phyloP scores from a whole-genome alignment of 805 yeast genomes.

The Pichia manshurica region DNA sequence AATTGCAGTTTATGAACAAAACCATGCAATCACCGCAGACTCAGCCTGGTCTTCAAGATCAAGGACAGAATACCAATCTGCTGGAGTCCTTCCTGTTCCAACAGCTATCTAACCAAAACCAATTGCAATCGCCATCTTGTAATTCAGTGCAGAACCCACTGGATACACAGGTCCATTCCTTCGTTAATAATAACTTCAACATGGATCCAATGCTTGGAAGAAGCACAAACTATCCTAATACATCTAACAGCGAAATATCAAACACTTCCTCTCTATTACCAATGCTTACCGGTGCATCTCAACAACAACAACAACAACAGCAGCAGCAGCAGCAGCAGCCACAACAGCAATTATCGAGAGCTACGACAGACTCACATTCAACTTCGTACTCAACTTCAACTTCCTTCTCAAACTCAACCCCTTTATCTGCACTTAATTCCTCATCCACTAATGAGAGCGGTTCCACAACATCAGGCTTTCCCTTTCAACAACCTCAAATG shows the following conservation, averaged over 20 bases:
- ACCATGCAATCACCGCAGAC: neutral
- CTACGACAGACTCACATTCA: constrained; percentile 1
- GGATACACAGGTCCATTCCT: neutral
- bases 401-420: neutral
- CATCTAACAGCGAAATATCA: neutral
- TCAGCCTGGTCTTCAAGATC: neutral
- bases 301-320: neutral
- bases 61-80: constrained; percentile 5
- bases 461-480: constrained; percentile 1
- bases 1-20: constrained; percentile 5
- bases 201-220: neutral
- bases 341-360: neutral
- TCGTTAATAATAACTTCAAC: constrained; percentile 1
- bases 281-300: neutral
- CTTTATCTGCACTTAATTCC: constrained; percentile 3
- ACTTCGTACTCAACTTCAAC: neutral
- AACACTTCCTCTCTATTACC: constrained; percentile 5
- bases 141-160: constrained; percentile 6
- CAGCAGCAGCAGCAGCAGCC: neutral
- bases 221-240: neutral
- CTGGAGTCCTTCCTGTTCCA: constrained; percentile 12
- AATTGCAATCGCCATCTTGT: constrained; percentile 2
- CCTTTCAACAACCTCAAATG: no score
- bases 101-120: constrained; percentile 9
- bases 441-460: constrained; percentile 2